Percentiles rank a stretch among this genome's conserved stretches.
Evolutionary conservation across 2,329 filamentous ascomycete species (phyloP).

Genomic region (Fusarium pininemorale): DNA sequence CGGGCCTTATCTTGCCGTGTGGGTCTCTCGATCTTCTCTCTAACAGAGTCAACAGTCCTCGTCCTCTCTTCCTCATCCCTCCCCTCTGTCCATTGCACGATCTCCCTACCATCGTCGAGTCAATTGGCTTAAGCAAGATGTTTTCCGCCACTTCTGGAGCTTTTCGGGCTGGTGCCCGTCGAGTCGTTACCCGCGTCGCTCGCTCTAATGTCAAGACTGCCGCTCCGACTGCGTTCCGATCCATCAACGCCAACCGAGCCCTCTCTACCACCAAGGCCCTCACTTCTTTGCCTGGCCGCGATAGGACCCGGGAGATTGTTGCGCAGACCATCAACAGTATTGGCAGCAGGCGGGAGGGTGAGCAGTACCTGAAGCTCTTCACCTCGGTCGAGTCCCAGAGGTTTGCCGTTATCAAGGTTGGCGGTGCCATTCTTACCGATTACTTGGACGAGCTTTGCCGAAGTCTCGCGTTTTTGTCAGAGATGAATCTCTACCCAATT

Average conservation of each 20-base stretch:
- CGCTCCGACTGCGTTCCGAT: slow-evolving; percentile 39
- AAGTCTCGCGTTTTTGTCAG: slow-evolving; percentile 89
- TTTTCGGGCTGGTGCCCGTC: slow-evolving; percentile 56
- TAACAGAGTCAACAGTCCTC: slow-evolving; percentile 18
- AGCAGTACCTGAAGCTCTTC: slow-evolving; percentile 98
- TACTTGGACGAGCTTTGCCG: slow-evolving; percentile 91
- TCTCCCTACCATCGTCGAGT: slow-evolving; percentile 12
- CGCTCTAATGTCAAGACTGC: slow-evolving; percentile 32
- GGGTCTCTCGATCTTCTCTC: slow-evolving; percentile 1
- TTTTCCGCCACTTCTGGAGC: slow-evolving; percentile 54
- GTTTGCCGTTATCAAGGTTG: slow-evolving; percentile 98
- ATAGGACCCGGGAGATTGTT: slow-evolving; percentile 50
- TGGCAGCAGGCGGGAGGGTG: slow-evolving; percentile 93
- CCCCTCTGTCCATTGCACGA: slow-evolving; percentile 13
- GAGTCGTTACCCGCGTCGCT: slow-evolving; percentile 47
- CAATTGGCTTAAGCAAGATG: slow-evolving; percentile 49
- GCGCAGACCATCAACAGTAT: slow-evolving; percentile 84
- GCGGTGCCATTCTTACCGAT: slow-evolving; percentile 93
- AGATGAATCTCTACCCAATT: slow-evolving; percentile 93
- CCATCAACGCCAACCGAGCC: slow-evolving; percentile 39
- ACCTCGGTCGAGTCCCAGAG: slow-evolving; percentile 95
- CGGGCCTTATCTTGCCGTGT: slow-evolving; percentile 2
- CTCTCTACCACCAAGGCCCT: slow-evolving; percentile 39
- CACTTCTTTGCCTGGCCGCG: slow-evolving; percentile 32
- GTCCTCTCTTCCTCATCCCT: slow-evolving; percentile 3